A percentile compares a stretch with the other conserved stretches of the same genome.
Evolutionary conservation across 2,329 filamentous ascomycete genomes (phyloP).

Genomic region (Truncatella angustata): DNA sequence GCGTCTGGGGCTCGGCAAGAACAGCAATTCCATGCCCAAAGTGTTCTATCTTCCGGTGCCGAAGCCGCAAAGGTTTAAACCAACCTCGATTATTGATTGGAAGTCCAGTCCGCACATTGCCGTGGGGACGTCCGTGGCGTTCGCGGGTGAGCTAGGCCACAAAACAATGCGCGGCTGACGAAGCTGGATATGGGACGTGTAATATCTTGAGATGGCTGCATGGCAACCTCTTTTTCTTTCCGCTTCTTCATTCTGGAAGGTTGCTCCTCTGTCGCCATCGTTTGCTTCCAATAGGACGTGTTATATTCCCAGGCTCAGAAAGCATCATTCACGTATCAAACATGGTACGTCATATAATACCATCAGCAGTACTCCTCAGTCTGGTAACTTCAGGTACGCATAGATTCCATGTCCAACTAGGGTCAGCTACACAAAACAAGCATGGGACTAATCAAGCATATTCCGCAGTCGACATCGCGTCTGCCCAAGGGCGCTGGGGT

Average conservation of each 20-base stretch:
- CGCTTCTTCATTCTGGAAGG: neutral
- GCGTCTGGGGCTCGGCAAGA: no score
- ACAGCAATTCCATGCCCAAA: no score
- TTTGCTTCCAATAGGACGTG: no score
- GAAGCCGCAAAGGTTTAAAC: neutral
- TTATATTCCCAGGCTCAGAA: no score
- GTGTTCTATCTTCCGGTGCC: neutral
- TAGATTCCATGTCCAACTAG: no score
- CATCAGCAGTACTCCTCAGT: neutral
- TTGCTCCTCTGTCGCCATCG: neutral
- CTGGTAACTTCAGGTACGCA: neutral
- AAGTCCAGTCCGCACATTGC: slow-evolving; percentile 1
- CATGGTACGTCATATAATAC: no score
- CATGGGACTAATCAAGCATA: neutral
- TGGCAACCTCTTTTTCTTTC: neutral
- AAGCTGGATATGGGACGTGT: no score
- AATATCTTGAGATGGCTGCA: no score
- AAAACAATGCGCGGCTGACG: neutral
- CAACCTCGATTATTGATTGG: neutral
- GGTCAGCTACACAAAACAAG: no score
- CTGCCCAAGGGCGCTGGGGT: neutral
- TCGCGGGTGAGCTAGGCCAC: no score
- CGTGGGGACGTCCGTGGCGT: slow-evolving; percentile 4
- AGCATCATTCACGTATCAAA: no score
- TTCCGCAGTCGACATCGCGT: neutral